Evolutionary conservation across 208 protist genomes (phyloP).

Genomic region (Leptomonas seymouri): DNA sequence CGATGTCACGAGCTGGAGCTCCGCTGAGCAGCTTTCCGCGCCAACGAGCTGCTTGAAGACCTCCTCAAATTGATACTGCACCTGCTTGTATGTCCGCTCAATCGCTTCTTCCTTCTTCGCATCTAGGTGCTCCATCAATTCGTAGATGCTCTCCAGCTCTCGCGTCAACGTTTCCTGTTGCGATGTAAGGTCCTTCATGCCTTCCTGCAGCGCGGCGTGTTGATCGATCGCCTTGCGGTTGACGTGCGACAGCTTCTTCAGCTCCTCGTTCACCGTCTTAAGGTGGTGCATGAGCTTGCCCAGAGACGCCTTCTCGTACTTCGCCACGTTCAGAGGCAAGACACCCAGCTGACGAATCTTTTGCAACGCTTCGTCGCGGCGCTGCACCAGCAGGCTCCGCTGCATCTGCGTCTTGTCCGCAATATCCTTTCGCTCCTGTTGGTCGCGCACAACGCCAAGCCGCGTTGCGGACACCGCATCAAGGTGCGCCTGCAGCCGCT

Average conservation of each 20-base stretch:
- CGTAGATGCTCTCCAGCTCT: slow-evolving; percentile 90
- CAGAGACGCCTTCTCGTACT: slow-evolving; percentile 42
- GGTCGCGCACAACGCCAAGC: slow-evolving; percentile 34
- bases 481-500: slow-evolving; percentile 47
- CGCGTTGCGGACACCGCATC: slow-evolving; percentile 48
- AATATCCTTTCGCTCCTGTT: slow-evolving; percentile 68
- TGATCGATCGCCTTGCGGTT: slow-evolving; percentile 99
- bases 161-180: slow-evolving; percentile 85
- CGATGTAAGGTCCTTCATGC: slow-evolving; percentile 77
- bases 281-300: slow-evolving; percentile 86
- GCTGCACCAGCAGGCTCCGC: slow-evolving; percentile 69
- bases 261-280: slow-evolving; percentile 71
- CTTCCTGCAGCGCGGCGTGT: slow-evolving; percentile 91
- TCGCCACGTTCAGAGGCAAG: slow-evolving; percentile 57
- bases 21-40: slow-evolving; percentile 80
- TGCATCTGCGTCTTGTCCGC: slow-evolving; percentile 67
- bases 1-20: slow-evolving; percentile 74
- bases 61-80: slow-evolving; percentile 96
- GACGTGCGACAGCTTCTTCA: slow-evolving; percentile 95
- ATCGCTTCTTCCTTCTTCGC: slow-evolving; percentile 98
- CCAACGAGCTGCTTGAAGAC: slow-evolving; percentile 97
- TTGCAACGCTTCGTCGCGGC: slow-evolving; percentile 81
- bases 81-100: slow-evolving; percentile 97
- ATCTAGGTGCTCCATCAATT: slow-evolving; percentile 97
- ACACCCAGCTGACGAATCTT: slow-evolving; percentile 95